Evolutionary conservation across 1,284 basidiomycete species (phyloP).

Genomic region (Ganoderma leucocontextum): DNA sequence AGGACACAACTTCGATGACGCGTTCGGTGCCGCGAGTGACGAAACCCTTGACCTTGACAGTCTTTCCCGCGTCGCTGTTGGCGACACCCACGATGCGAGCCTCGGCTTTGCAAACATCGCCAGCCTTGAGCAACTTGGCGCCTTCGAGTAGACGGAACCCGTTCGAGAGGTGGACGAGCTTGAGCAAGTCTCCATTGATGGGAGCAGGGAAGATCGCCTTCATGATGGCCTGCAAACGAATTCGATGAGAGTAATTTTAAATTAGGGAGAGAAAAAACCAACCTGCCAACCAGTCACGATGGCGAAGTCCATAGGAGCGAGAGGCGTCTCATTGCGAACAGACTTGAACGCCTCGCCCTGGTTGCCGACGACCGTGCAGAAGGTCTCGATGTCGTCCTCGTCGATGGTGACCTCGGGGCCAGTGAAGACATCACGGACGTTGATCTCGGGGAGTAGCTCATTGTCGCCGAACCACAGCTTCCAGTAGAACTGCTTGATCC

Average conservation of each 20-base stretch:
- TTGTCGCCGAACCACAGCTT: constrained; percentile 94
- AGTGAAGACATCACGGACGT: constrained; percentile 81
- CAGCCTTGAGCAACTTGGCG: constrained; percentile 79
- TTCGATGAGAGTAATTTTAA: constrained; percentile 23
- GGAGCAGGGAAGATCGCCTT: constrained; percentile 93
- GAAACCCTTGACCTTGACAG: constrained; percentile 90
- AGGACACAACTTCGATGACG: constrained; percentile 93
- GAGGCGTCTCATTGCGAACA: constrained; percentile 71
- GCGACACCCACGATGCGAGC: constrained; percentile 90
- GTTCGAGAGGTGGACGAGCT: constrained; percentile 96
- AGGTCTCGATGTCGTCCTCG: constrained; percentile 81
- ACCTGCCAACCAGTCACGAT: constrained; percentile 99
- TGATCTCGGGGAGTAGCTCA: constrained; percentile 76
- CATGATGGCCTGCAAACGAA: constrained; percentile 83
- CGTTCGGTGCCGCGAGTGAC: constrained; percentile 80
- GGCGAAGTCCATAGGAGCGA: constrained; percentile 98
- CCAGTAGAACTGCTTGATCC: constrained; percentile 98
- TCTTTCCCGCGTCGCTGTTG: constrained; percentile 94
- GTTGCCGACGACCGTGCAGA: constrained; percentile 95
- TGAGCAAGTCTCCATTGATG: constrained; percentile 93
- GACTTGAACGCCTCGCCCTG: constrained; percentile 91
- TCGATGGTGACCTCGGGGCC: constrained; percentile 87
- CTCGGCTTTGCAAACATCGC: constrained; percentile 91
- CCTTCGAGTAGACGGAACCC: constrained; percentile 92
- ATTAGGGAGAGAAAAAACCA: constrained; percentile 39